Percentiles rank a stretch among this genome's conserved stretches.
Evolutionary conservation across 2,329 filamentous ascomycete genomes (phyloP).

Genomic region (Alternaria alternata): DNA sequence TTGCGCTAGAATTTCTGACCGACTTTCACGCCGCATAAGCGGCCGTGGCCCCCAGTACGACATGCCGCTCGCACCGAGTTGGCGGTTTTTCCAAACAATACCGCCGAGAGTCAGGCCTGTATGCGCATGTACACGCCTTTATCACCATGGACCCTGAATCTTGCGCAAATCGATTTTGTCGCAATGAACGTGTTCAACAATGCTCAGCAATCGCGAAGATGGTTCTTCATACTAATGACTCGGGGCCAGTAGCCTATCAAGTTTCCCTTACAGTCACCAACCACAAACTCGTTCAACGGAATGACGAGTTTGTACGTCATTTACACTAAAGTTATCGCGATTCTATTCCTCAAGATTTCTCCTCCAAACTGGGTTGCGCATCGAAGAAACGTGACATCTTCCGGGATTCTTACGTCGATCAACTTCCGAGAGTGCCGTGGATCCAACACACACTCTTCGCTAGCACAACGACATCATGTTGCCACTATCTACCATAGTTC

Average conservation of each 20-base stretch:
- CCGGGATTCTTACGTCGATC: neutral
- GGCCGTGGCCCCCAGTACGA: conserved; percentile 10
- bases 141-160: neutral
- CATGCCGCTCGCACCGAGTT: conserved; percentile 9
- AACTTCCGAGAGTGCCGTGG: neutral
- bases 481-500: neutral
- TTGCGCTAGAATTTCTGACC: conserved; percentile 12
- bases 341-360: neutral
- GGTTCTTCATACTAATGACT: neutral
- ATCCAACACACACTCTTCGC: neutral
- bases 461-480: neutral
- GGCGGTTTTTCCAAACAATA: neutral
- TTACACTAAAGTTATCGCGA: neutral
- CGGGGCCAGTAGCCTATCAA: neutral
- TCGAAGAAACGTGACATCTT: neutral
- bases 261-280: neutral
- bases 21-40: conserved; percentile 4
- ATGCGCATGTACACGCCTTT: conserved; percentile 1
- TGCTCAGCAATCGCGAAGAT: neutral
- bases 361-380: neutral
- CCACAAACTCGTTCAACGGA: neutral
- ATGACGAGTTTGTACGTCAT: neutral
- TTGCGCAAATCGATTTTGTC: neutral
- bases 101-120: conserved; percentile 7
- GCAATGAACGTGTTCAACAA: neutral